Evolutionary conservation across 352 stramenopile species (phyloP).

Genomic region (Phytophthora tubulina): DNA sequence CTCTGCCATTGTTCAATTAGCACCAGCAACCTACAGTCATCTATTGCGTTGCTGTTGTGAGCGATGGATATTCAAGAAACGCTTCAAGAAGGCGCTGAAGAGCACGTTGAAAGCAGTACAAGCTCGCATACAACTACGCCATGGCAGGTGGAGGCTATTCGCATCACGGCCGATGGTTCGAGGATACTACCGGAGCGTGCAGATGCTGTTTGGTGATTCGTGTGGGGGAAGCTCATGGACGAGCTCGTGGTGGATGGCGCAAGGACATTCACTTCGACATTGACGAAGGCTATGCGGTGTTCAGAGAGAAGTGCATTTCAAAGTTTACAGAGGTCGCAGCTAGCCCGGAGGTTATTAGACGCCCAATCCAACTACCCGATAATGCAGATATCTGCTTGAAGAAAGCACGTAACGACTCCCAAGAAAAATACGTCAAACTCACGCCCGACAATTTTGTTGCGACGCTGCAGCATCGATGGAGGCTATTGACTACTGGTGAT

Average conservation of each 20-base stretch:
- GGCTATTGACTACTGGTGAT: not conserved
- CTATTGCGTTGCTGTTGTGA: too few relatives aligned
- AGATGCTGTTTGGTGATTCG: constrained; percentile 5
- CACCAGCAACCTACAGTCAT: too few relatives aligned
- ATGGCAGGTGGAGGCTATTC: too few relatives aligned
- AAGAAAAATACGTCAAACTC: constrained; percentile 4
- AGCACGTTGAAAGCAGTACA: too few relatives aligned
- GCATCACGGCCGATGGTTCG: too few relatives aligned
- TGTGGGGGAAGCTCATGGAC: constrained; percentile 4
- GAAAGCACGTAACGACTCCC: constrained; percentile 1
- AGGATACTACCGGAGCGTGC: not conserved
- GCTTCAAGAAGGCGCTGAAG: too few relatives aligned
- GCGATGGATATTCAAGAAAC: too few relatives aligned
- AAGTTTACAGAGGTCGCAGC: constrained; percentile 2
- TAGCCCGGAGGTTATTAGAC: not conserved
- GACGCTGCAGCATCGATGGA: constrained; percentile 12
- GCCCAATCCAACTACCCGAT: not conserved
- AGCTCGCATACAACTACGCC: too few relatives aligned
- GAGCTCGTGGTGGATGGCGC: constrained; percentile 9
- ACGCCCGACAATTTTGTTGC: not conserved
- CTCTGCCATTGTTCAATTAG: too few relatives aligned
- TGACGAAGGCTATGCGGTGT: constrained; percentile 12
- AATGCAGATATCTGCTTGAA: constrained; percentile 9
- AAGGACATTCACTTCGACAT: constrained; percentile 11
- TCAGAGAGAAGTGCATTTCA: constrained; percentile 9